A percentile compares a stretch with the other conserved stretches of the same genome.
Evolutionary conservation across 805 yeast species (phyloP).

Genomic region (Starmera quercuum): DNA sequence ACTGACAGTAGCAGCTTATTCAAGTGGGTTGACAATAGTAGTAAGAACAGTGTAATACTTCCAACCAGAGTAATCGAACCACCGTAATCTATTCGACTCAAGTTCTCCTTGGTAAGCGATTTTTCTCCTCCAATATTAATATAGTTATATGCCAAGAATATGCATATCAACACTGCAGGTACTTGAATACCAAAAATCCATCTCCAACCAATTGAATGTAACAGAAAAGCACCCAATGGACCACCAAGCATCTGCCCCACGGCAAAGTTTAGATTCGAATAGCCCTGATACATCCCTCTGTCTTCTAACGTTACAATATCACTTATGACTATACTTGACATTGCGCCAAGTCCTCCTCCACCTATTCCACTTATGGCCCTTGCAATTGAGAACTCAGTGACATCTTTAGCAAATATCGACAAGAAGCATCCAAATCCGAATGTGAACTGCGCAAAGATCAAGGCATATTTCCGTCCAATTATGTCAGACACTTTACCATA

Average conservation of each 20-base stretch:
- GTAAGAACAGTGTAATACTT: slow-evolving; percentile 22
- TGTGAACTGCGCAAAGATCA: slow-evolving; percentile 34
- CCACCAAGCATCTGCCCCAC: slow-evolving; percentile 33
- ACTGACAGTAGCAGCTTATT: slow-evolving; percentile 1
- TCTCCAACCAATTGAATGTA: slow-evolving; percentile 30
- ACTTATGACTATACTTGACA: slow-evolving; percentile 43
- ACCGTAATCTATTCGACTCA: slow-evolving; percentile 27
- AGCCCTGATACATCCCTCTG: slow-evolving; percentile 46
- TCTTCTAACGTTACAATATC: slow-evolving; percentile 44
- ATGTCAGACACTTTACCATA: slow-evolving; percentile 64
- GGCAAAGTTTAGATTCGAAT: slow-evolving; percentile 30
- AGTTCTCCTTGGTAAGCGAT: slow-evolving; percentile 19
- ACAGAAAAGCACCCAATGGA: slow-evolving; percentile 28
- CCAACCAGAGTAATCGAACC: slow-evolving; percentile 27
- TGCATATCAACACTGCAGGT: slow-evolving; percentile 22
- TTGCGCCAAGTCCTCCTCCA: slow-evolving; percentile 43
- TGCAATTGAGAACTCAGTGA: slow-evolving; percentile 35
- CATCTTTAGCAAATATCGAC: slow-evolving; percentile 30
- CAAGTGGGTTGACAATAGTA: slow-evolving; percentile 21
- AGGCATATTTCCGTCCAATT: slow-evolving; percentile 39
- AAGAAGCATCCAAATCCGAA: slow-evolving; percentile 36
- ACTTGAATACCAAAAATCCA: slow-evolving; percentile 32
- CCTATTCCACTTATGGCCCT: slow-evolving; percentile 51
- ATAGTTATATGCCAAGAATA: slow-evolving; percentile 16
- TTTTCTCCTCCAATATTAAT: slow-evolving; percentile 3